Percentiles rank a stretch among this genome's conserved stretches.
Evolutionary conservation across 306 rosid species (phyloP).

Genomic region (Styphnolobium japonicum): DNA sequence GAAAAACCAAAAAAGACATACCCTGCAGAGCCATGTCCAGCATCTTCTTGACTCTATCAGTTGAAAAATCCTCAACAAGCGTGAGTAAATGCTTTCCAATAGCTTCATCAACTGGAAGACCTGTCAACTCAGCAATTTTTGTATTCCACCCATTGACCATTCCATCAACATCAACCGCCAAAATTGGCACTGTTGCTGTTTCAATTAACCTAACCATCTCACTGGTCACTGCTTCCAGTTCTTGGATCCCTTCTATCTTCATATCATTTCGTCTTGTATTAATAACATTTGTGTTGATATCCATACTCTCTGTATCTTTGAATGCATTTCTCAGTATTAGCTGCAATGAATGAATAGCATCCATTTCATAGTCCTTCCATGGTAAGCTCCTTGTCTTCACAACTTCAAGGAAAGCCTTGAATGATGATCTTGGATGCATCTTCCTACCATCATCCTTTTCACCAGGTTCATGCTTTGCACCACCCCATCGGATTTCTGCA

Average conservation of each 20-base stretch:
- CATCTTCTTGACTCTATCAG: conserved; percentile 58
- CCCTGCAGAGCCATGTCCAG: conserved; percentile 71
- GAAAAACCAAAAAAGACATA: conserved; percentile 17
- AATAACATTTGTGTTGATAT: conserved; percentile 41
- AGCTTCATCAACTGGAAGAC: conserved; percentile 77
- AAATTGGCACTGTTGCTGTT: conserved; percentile 90
- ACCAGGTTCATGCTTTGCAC: conserved; percentile 76
- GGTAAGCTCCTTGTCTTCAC: conserved; percentile 75
- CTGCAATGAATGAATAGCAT: conserved; percentile 96
- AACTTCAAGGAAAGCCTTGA: conserved; percentile 86
- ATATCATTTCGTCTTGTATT: conserved; percentile 60
- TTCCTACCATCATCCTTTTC: conserved; percentile 59
- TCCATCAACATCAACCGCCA: conserved; percentile 89
- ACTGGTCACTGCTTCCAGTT: conserved; percentile 86
- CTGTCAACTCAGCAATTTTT: conserved; percentile 88
- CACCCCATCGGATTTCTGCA: conserved; percentile 88
- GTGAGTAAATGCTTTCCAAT: conserved; percentile 77
- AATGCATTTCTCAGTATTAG: conserved; percentile 85
- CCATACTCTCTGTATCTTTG: conserved; percentile 45
- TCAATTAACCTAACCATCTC: conserved; percentile 96
- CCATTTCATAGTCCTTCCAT: conserved; percentile 97
- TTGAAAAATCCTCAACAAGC: conserved; percentile 83
- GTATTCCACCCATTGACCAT: conserved; percentile 86
- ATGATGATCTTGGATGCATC: conserved; percentile 89
- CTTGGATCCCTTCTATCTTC: conserved; percentile 84